Evolutionary conservation across 1,139 yeast genomes (phyloP), one percentile per base, ranked within the genome.

Genomic region (Hemisphaericaspora xylofermentans): DNA sequence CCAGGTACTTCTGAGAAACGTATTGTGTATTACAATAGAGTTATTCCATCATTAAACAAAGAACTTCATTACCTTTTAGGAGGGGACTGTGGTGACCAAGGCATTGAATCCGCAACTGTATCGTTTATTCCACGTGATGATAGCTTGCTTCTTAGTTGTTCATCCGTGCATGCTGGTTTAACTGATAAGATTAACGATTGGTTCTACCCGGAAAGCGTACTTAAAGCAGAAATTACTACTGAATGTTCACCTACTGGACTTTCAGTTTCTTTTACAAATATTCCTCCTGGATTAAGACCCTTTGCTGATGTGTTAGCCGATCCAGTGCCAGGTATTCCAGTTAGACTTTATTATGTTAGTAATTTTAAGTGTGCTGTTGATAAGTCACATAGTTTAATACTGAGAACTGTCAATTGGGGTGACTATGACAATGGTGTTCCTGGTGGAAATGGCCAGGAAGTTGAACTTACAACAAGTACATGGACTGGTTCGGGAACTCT

Each of bases 231-330:
- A 6, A 6, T 8, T 19, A 19, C 22, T 6, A 19, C 22, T 19
- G 22, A 19, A 19, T 19, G 22, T 19, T 19, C 14, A 6, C 12
- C 28, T 6, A 12, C 12, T 25, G 22, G 7, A 8, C 5, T 19
- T 19, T 19, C 22, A 5, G 60, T 57, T 5, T 35, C 37, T 8
- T 62, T 51, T 42, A n/a, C 25, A 1, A 52, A 54, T 40, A 37
- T 62, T 26, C 65, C 66, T 4, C 57, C 60, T 2, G 67, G 66
- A 1, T 58, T 48, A 42, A 48, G 65, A 17, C 62, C 63, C 10
- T 63, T 51, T 40, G 43, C 63, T 34, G 57, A 50, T 43, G 51
- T n/a, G n/a, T 9, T 17, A 4, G 5, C 14, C 21, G 15, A 18
- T 4, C 24, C 18, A 38, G 3, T 29, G 4, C 13, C 19, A 5